These are phyloP conservation scores for Amanita thiersii DNA, from an alignment of 768 basidiomycete species.

Conservation along the genomic window DNA sequence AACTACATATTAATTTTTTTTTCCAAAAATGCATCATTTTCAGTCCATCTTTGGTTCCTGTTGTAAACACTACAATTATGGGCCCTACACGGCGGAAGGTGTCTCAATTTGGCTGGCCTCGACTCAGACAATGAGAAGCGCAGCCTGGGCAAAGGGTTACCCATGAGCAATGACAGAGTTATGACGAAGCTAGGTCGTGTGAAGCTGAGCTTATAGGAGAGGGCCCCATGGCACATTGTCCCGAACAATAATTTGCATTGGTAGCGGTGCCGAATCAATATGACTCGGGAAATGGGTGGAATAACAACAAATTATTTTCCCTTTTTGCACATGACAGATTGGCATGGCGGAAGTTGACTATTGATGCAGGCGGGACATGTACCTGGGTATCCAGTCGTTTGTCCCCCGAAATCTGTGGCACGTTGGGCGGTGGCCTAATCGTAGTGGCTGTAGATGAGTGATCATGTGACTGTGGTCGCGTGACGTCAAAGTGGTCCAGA, in stretches of 20 bases:
- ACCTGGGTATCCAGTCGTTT: too few species aligned
- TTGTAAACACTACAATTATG: constrained; percentile 1
- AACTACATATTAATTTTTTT: constrained; percentile 2
- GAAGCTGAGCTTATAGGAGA: not conserved
- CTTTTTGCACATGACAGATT: too few species aligned
- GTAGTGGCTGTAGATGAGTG: too few species aligned
- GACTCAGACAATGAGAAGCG: constrained; percentile 8
- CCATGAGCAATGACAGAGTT: not conserved
- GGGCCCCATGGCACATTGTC: not conserved
- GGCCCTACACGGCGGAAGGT: constrained; percentile 12
- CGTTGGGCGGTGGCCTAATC: too few species aligned
- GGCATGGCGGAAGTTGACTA: too few species aligned
- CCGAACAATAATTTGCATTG: too few species aligned
- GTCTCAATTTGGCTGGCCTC: constrained; percentile 18
- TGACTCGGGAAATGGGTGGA: too few species aligned
- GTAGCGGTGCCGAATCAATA: too few species aligned
- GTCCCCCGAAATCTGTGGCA: too few species aligned
- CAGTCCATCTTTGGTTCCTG: constrained; percentile 34
- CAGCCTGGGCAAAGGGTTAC: constrained; percentile 2
- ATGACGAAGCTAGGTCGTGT: not conserved
- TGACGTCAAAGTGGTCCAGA: constrained; percentile 17
- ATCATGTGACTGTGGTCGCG: constrained; percentile 12
- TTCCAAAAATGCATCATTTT: constrained; percentile 1
- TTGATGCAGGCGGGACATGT: too few species aligned
- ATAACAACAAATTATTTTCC: too few species aligned